A percentile compares a stretch with the other conserved stretches of the same genome.
Evolutionary conservation across 1,284 basidiomycete genomes (phyloP).

Genomic region (Earliella scabrosa): DNA sequence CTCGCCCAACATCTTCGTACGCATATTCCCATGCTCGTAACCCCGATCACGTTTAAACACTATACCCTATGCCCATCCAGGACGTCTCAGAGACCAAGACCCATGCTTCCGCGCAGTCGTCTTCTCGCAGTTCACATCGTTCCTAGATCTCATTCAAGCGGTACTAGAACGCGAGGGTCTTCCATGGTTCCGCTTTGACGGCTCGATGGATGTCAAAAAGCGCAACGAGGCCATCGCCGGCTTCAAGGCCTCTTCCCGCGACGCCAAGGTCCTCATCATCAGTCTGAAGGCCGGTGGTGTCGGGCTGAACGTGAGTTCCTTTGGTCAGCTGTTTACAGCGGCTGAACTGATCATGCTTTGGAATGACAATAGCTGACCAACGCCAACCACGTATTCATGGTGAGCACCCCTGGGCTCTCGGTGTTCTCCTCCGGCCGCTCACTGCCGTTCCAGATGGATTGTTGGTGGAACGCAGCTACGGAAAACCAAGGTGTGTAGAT

Average conservation of each 20-base stretch:
- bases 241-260: slow-evolving; percentile 70
- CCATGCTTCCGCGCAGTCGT: slow-evolving; percentile 85
- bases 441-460: slow-evolving; percentile 75
- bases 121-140: slow-evolving; percentile 87
- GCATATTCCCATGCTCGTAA: slow-evolving; percentile 19
- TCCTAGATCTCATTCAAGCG: slow-evolving; percentile 82
- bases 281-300: slow-evolving; percentile 96
- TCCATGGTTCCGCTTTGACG: slow-evolving; percentile 88
- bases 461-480: slow-evolving; percentile 93
- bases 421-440: slow-evolving; percentile 1
- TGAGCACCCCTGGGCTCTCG: slow-evolving; percentile 32
- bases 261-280: slow-evolving; percentile 83
- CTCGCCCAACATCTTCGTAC: slow-evolving; percentile 69
- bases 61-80: slow-evolving; percentile 37
- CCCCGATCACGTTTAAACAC: neutral
- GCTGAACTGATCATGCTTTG: neutral
- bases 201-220: slow-evolving; percentile 89
- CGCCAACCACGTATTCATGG: slow-evolving; percentile 89
- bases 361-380: slow-evolving; percentile 57
- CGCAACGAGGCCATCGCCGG: slow-evolving; percentile 76
- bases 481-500: slow-evolving; percentile 96
- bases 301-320: slow-evolving; percentile 73
- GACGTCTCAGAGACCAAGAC: slow-evolving; percentile 68
- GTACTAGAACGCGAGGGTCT: slow-evolving; percentile 78
- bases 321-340: neutral